These are phyloP conservation scores for Cytospora paraplurivora DNA, from an alignment of 2,329 filamentous ascomycete species.

Conservation along the genomic window DNA sequence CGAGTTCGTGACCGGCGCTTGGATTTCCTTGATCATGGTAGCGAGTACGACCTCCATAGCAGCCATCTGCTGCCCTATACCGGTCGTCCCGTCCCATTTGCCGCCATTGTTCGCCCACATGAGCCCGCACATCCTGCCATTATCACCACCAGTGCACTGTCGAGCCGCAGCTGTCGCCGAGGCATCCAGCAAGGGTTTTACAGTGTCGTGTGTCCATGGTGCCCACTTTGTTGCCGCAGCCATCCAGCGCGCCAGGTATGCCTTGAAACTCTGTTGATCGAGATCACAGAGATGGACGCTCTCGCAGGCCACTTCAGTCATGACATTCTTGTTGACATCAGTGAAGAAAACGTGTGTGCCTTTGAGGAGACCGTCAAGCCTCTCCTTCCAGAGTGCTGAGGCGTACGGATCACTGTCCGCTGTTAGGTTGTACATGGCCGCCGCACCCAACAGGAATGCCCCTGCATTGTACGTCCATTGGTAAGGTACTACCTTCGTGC, in stretches of 20 bases:
- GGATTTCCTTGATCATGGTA: constrained; percentile 54
- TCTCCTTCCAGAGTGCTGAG: constrained; percentile 54
- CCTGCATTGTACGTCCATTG: constrained; percentile 74
- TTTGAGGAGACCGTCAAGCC: constrained; percentile 58
- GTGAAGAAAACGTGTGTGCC: constrained; percentile 55
- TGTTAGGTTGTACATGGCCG: constrained; percentile 69
- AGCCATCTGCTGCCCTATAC: constrained; percentile 72
- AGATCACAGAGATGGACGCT: constrained; percentile 58
- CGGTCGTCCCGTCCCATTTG: constrained; percentile 59
- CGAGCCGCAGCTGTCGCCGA: constrained; percentile 60
- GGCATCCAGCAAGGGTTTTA: constrained; percentile 56
- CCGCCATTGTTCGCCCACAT: constrained; percentile 56
- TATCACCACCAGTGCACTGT: constrained; percentile 59
- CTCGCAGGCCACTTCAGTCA: constrained; percentile 69
- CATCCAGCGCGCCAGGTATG: constrained; percentile 63
- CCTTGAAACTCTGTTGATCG: constrained; percentile 66
- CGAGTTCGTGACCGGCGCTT: constrained; percentile 47
- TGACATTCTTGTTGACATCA: constrained; percentile 48
- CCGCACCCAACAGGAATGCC: constrained; percentile 65
- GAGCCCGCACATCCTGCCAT: constrained; percentile 60
- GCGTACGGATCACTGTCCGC: constrained; percentile 35
- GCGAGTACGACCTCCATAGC: constrained; percentile 66
- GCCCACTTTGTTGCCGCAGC: constrained; percentile 65
- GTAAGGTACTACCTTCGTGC: constrained; percentile 58
- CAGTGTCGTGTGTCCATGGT: constrained; percentile 55